Conservation (phyloP, 352 stramenopile species). For the Phytopythium delawarense region DNA sequence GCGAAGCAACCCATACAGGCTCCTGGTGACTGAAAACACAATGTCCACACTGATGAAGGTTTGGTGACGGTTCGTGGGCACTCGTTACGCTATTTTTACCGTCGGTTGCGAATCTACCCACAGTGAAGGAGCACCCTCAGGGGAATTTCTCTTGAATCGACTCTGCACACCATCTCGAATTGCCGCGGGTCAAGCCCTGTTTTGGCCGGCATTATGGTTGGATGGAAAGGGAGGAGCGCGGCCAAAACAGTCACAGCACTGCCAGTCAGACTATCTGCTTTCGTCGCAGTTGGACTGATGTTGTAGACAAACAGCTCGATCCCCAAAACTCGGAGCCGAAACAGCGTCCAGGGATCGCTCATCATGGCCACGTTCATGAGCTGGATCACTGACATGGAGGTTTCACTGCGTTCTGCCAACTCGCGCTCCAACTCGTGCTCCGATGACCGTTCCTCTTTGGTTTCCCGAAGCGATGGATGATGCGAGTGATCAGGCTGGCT, state of each 20-base stretch:
- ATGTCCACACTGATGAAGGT: neutral
- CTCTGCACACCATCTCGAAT: constrained; percentile 16
- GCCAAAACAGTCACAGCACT: neutral
- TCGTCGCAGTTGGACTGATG: neutral
- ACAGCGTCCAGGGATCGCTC: constrained; percentile 18
- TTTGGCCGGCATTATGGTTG: constrained; percentile 18
- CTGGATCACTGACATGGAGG: constrained; percentile 15
- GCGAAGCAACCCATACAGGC: neutral
- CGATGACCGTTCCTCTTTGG: neutral
- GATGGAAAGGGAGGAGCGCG: constrained; percentile 23
- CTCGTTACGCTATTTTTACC: neutral
- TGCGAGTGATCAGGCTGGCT: neutral
- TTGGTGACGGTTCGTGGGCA: neutral
- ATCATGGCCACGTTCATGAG: constrained; percentile 29
- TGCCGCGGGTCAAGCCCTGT: constrained; percentile 13
- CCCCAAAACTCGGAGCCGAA: constrained; percentile 13
- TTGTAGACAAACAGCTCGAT: constrained; percentile 18
- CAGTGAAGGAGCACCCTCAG: constrained; percentile 18
- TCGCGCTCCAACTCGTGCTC: neutral
- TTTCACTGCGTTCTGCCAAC: constrained; percentile 1
- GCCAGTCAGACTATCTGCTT: neutral
- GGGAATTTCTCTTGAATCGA: constrained; percentile 16
- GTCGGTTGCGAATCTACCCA: constrained; percentile 1
- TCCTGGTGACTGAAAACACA: neutral
- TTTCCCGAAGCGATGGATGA: neutral